Conservation (phyloP, 352 stramenopile species). For the Phytophthora pluvialis region DNA sequence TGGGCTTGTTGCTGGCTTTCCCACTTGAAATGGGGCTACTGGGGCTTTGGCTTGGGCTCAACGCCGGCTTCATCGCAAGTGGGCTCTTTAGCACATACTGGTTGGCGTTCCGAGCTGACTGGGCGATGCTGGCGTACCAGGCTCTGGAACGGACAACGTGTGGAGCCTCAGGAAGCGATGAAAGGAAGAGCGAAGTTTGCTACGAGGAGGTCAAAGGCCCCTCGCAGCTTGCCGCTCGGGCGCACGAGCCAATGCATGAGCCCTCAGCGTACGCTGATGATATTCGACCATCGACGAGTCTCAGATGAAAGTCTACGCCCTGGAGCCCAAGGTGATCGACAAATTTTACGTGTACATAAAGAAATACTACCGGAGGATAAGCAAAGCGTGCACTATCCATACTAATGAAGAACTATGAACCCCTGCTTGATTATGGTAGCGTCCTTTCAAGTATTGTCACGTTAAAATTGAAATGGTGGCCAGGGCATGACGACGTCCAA, state of each 20-base stretch:
- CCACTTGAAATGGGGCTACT: slow-evolving; percentile 62
- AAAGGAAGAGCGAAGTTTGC: slow-evolving; percentile 13
- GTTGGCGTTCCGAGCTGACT: slow-evolving; percentile 71
- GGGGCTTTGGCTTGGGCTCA: slow-evolving; percentile 87
- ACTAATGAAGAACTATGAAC: slow-evolving; percentile 3
- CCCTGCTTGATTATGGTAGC: too few species aligned
- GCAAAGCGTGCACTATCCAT: not conserved
- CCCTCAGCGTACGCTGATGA: slow-evolving; percentile 16
- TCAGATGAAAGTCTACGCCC: not conserved
- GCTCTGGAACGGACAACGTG: slow-evolving; percentile 57
- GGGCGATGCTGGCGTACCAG: slow-evolving; percentile 67
- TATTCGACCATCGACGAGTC: slow-evolving; percentile 5
- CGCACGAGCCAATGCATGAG: slow-evolving; percentile 28
- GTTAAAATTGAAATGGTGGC: not conserved
- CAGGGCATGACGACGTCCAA: not conserved
- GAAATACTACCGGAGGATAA: not conserved
- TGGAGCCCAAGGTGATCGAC: not conserved
- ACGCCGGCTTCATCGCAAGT: slow-evolving; percentile 64
- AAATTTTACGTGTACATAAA: not conserved
- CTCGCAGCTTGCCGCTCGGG: slow-evolving; percentile 6
- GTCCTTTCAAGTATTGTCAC: not conserved
- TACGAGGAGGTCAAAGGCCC: slow-evolving; percentile 10
- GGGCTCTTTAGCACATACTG: slow-evolving; percentile 76
- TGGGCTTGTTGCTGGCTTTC: slow-evolving; percentile 80
- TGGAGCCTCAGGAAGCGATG: slow-evolving; percentile 7